Base-by-base conservation (phyloP, 306 rosid species). In the Corylus heterophylla region DNA sequence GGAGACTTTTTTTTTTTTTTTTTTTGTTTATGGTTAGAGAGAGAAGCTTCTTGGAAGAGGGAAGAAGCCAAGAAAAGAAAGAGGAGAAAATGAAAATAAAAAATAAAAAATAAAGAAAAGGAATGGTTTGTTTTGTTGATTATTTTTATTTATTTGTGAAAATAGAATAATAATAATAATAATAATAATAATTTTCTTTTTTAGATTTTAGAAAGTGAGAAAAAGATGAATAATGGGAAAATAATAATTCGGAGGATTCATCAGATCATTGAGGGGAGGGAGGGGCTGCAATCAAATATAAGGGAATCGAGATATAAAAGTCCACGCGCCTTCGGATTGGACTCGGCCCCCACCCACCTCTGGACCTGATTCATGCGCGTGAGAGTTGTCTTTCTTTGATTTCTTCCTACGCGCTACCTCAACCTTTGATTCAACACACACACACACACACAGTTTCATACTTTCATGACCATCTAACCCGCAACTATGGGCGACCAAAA, bases 251-350 rank as follows among this genome's bases (percentile, higher is more conserved):
- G 18, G 22, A 50, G 18, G 22, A 50, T 12, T 42, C 45, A 42
- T 6, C 45, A 5, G 29, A 50, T 48, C 63, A 12, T 42, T 42
- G 45, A n/a, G 61, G 35, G 35, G 2, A 14, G 61, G 17, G 81
- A 71, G 81, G 44, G 83, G 90, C 77, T 37, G 86, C 84, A 44
- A 78, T 85, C 83, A 69, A 85, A 82, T 22, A 79, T 84, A 81
- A 81, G 88, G 88, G 89, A 87, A 89, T 85, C 86, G n/a, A 82
- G 74, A 79, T 80, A 84, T 80, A 45, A 80, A 22, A 47, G 18
- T 44, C 77, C 85, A 90, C 94, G 92, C 94, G 85, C 35, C 35
- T 31, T 31, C 35, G 35, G 35, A 31, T 31, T 31, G 35, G 35
- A 31, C 35, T 31, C 3, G 35, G 35, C 2, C 35, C 35, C 2